phyloP scores from a whole-genome alignment of 768 basidiomycete species.

The Melanogaster broomeanus region DNA sequence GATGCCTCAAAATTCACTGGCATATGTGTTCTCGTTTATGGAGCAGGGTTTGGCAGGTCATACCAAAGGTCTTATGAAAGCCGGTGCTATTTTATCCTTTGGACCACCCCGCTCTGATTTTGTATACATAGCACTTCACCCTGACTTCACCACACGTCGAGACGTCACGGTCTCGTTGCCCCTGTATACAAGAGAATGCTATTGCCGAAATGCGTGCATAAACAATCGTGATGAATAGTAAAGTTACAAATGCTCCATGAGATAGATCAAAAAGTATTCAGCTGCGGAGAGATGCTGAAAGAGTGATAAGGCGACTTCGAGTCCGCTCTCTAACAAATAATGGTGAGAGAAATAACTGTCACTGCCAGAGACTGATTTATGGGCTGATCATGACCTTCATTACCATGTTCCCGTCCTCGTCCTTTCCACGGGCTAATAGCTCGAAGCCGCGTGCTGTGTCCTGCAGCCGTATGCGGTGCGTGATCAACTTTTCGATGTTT shows the following conservation, averaged over 20 bases:
- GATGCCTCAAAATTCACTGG: too few species aligned
- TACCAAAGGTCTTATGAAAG: background rate
- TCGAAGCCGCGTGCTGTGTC: slow-evolving; percentile 79
- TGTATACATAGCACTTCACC: background rate
- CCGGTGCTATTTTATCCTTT: background rate
- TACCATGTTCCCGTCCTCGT: slow-evolving; percentile 79
- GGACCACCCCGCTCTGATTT: background rate
- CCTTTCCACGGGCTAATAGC: slow-evolving; percentile 72
- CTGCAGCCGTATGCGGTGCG: slow-evolving; percentile 70
- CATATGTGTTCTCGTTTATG: too few species aligned
- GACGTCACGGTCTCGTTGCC: background rate
- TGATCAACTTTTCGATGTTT: slow-evolving; percentile 73
- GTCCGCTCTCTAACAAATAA: slow-evolving; percentile 10
- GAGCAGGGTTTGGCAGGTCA: background rate
- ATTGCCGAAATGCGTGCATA: slow-evolving; percentile 1
- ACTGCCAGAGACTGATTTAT: slow-evolving; percentile 13
- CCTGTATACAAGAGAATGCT: background rate
- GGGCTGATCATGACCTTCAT: slow-evolving; percentile 85
- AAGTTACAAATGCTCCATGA: slow-evolving; percentile 22
- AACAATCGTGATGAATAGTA: slow-evolving; percentile 5
- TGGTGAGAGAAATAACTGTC: background rate
- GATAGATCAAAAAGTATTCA: slow-evolving; percentile 4
- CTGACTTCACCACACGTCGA: background rate
- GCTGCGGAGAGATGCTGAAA: slow-evolving; percentile 13
- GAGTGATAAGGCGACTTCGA: slow-evolving; percentile 3